A percentile compares a stretch with the other conserved stretches of the same genome.
These are phyloP conservation scores for Ceratocystis variospora DNA, from an alignment of 2,329 filamentous ascomycete species.

Conservation along the genomic window DNA sequence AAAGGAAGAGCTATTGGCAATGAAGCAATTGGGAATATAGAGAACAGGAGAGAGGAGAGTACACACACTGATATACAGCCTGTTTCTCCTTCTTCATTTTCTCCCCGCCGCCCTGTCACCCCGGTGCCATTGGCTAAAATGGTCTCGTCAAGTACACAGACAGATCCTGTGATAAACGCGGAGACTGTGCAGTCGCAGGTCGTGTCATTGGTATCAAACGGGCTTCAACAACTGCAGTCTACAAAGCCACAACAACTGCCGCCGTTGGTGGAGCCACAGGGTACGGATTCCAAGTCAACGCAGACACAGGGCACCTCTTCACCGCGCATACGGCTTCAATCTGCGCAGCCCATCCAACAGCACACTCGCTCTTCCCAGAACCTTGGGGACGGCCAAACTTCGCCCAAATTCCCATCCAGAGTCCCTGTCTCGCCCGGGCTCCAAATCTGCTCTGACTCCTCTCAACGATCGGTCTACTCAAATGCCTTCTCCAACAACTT, in stretches of 20 bases:
- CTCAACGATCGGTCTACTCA: slow-evolving; percentile 11
- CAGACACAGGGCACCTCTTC: no score
- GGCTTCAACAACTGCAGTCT: not conserved
- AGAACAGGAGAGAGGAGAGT: not conserved
- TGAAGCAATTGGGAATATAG: not conserved
- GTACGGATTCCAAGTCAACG: no score
- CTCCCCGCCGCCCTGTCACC: not conserved
- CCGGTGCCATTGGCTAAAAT: not conserved
- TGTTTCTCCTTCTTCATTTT: not conserved
- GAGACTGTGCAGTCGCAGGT: not conserved
- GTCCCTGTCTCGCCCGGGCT: slow-evolving; percentile 14
- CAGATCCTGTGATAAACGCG: not conserved
- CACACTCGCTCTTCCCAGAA: not conserved
- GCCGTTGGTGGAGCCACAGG: not conserved
- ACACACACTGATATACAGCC: not conserved
- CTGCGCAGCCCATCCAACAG: not conserved
- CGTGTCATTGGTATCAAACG: not conserved
- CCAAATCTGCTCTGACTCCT: slow-evolving; percentile 6
- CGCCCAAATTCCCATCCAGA: not conserved
- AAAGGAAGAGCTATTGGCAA: not conserved
- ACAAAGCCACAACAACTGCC: not conserved
- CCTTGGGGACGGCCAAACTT: not conserved
- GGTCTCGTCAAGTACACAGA: slow-evolving; percentile 5
- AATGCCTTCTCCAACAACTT: slow-evolving; percentile 16
- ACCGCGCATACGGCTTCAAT: not conserved